Conservation (phyloP, 2,329 filamentous ascomycete genomes). For the Cadophora gregata region DNA sequence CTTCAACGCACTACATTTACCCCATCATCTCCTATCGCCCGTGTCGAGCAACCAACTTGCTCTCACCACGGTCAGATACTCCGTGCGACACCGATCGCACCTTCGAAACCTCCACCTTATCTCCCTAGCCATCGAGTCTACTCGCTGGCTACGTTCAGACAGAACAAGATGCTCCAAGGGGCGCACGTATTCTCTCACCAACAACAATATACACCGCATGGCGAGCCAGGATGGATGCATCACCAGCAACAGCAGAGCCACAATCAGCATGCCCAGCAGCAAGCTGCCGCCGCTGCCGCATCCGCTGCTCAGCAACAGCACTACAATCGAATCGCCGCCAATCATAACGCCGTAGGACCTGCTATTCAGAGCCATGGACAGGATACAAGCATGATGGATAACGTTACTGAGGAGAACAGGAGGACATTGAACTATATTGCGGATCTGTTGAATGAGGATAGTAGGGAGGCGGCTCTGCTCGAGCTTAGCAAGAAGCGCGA, state of each 20-base stretch:
- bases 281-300: conserved; percentile 44
- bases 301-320: conserved; percentile 54
- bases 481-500: conserved; percentile 99
- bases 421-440: conserved; percentile 93
- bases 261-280: conserved; percentile 49
- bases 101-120: conserved; percentile 17
- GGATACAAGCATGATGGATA: conserved; percentile 65
- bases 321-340: conserved; percentile 76
- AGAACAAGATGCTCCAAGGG: conserved; percentile 62
- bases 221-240: conserved; percentile 71
- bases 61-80: conserved; percentile 2
- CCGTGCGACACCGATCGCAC: conserved; percentile 14
- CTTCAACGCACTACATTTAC: conserved; percentile 12
- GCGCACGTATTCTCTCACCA: conserved; percentile 71
- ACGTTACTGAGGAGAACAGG: conserved; percentile 86
- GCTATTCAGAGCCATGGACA: conserved; percentile 56
- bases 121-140: conserved; percentile 31
- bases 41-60: conserved; percentile 6
- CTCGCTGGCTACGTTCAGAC: conserved; percentile 30
- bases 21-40: conserved; percentile 12
- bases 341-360: conserved; percentile 56
- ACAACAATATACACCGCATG: conserved; percentile 65
- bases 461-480: conserved; percentile 87
- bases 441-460: conserved; percentile 85
- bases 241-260: conserved; percentile 55